A percentile compares a stretch with the other conserved stretches of the same genome.
Conservation (phyloP, 345 rosid species). For the Angophora floribunda region DNA sequence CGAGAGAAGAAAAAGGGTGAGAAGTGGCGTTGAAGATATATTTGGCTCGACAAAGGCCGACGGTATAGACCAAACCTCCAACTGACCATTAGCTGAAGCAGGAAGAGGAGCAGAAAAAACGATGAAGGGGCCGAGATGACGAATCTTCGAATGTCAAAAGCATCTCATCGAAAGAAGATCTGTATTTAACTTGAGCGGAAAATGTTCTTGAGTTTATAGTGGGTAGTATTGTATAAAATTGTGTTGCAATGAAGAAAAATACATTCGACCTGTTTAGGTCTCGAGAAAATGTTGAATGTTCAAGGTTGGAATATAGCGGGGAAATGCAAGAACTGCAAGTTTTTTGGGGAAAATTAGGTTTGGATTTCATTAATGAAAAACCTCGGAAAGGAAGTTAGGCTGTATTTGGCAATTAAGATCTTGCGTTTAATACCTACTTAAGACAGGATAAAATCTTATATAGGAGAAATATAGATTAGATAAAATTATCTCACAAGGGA, state of each 20-base stretch:
- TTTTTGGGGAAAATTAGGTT: background rate
- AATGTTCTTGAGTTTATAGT: background rate
- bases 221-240: background rate
- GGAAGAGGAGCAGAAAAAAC: background rate
- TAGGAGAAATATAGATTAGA: no score
- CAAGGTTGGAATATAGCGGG: background rate
- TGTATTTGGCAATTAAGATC: no score
- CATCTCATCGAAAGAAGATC: background rate
- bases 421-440: no score
- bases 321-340: background rate
- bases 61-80: background rate
- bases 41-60: conserved; percentile 29
- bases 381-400: background rate
- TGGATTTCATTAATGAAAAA: background rate
- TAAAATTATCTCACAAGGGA: no score
- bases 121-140: background rate
- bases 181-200: background rate
- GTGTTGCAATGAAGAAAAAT: background rate
- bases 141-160: background rate
- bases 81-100: background rate
- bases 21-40: conserved; percentile 68
- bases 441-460: no score
- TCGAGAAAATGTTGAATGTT: background rate
- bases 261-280: background rate
- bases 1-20: conserved; percentile 63